Evolutionary conservation across 2,329 filamentous ascomycete genomes (phyloP).

Genomic region (Fusarium poae): DNA sequence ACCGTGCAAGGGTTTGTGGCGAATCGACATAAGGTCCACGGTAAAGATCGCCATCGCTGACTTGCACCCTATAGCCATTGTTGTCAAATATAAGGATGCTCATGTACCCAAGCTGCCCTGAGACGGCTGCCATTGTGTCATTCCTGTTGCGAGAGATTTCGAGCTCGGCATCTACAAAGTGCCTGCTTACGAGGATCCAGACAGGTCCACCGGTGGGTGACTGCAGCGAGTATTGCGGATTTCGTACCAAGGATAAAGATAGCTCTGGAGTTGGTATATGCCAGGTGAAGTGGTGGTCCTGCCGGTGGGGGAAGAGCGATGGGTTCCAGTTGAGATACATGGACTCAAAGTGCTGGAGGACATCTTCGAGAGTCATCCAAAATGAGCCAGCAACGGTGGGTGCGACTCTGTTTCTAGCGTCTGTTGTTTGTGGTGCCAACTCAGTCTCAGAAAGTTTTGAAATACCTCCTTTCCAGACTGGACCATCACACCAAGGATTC

Average conservation of each 20-base stretch:
- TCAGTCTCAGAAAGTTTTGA: neutral
- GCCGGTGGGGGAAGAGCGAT: constrained; percentile 79
- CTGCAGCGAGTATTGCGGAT: constrained; percentile 78
- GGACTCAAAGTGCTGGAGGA: constrained; percentile 93
- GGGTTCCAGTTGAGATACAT: constrained; percentile 99
- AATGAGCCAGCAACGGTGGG: constrained; percentile 75
- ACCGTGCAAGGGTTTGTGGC: constrained; percentile 86
- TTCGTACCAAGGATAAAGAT: constrained; percentile 70
- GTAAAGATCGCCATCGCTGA: constrained; percentile 78
- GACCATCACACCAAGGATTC: constrained; percentile 93
- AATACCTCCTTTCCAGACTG: constrained; percentile 71
- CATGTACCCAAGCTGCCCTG: constrained; percentile 81
- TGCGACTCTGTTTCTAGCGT: constrained; percentile 16
- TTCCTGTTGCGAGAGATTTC: constrained; percentile 64
- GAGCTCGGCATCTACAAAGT: constrained; percentile 80
- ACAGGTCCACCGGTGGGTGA: constrained; percentile 71
- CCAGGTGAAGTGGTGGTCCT: constrained; percentile 95
- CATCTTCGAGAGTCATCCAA: constrained; percentile 91
- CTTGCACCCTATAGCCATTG: constrained; percentile 77
- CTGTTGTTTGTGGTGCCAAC: neutral
- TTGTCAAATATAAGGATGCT: constrained; percentile 85
- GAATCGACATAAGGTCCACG: constrained; percentile 93
- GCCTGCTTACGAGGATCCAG: constrained; percentile 88
- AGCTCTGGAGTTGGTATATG: constrained; percentile 66
- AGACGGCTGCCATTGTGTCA: constrained; percentile 59